Base-by-base conservation (phyloP, 495 filamentous ascomycete genomes). In the Penicillium crystallinum region DNA sequence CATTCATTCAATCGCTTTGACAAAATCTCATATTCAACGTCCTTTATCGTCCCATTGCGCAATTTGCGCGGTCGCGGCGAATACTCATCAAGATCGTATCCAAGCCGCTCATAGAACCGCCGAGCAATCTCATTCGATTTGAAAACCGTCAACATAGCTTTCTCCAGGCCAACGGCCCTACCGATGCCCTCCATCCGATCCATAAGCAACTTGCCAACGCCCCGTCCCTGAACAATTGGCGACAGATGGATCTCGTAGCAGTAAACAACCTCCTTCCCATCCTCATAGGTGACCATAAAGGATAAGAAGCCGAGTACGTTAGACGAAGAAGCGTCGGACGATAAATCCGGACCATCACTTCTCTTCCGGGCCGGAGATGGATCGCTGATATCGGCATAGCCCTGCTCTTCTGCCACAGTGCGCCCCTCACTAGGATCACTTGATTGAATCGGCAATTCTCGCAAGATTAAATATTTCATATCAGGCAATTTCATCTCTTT, bases 91-190 rank as follows among this genome's bases (percentile, higher is more conserved):
- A 75, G 73, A 29, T 53, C 67, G 67, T 85, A 96, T 8, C 90
- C 90, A 21, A 81, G 55, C 64, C 74, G 77, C 54, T 73, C 63
- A 69, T 96, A 96, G 56, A 93, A 90, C 25, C 46, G 52, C 38
- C 77, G 55, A 3, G 79, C 91, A 18, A 59, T 67, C 47, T 57
- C 56, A 70, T 96, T 96, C 8, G 73, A 71, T 45, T 78, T 67
- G 61, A 93, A 95, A 47, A 88, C 86, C 3, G 90, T 93, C 67
- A 96, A 73, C 91, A 96, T 96, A 19, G 82, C 73, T 67, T 91
- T 92, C 54, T 78, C 71, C 44, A 91, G 38, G 1, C 73, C 74
- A 12, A 77, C 63, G 7, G 59, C 64, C 42, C 56, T 53, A 6
- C 75, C 77, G 22, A 77, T 67, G 11, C 58, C 64, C 58, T 77